phyloP scores from a whole-genome alignment of 164 flowering plant species.

The Liquidambar formosana region DNA sequence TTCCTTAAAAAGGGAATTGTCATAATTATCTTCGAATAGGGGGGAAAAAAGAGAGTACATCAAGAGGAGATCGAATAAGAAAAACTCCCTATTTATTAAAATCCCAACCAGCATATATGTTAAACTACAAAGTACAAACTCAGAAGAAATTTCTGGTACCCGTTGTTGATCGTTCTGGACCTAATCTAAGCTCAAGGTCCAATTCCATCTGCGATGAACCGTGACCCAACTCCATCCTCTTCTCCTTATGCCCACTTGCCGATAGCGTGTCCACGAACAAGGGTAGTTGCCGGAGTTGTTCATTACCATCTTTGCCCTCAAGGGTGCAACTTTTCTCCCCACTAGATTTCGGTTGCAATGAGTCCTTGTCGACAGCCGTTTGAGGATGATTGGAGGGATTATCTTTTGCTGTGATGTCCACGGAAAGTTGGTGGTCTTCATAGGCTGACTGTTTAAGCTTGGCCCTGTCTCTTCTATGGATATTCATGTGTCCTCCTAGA shows the following conservation, averaged over 20 bases:
- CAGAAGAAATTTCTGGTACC: conserved; percentile 26
- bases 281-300: conserved; percentile 23
- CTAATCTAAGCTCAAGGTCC: conserved; percentile 63
- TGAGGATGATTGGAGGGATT: conserved; percentile 2
- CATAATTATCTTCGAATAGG: background rate
- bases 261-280: conserved; percentile 27
- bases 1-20: background rate
- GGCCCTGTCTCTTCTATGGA: conserved; percentile 46
- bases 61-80: background rate
- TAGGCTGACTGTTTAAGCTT: conserved; percentile 32
- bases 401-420: conserved; percentile 18
- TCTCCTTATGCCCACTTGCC: conserved; percentile 6
- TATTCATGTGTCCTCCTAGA: conserved; percentile 46
- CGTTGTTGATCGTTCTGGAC: conserved; percentile 28
- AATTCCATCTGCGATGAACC: conserved; percentile 16
- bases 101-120: background rate
- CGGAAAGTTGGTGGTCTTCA: conserved; percentile 14
- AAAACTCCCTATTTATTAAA: background rate
- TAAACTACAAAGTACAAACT: background rate
- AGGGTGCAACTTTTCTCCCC: background rate
- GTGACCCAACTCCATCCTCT: conserved; percentile 8
- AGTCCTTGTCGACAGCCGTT: background rate
- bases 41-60: background rate
- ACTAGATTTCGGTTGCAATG: background rate
- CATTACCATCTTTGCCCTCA: conserved; percentile 5